phyloP scores from a whole-genome alignment of 345 rosid genomes.

The Hibiscus mutabilis region DNA sequence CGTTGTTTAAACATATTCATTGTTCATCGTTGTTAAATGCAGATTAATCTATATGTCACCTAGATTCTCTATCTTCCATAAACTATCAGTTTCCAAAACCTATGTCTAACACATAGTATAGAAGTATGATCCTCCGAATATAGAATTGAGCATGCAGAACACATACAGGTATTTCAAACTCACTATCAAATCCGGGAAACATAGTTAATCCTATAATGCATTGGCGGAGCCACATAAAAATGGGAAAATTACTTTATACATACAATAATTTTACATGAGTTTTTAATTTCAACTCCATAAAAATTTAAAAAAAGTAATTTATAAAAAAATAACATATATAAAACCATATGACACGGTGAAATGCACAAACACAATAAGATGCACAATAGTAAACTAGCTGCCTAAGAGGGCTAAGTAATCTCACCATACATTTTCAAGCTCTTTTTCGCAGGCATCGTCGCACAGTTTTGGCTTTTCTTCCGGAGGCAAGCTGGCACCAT shows the following conservation, averaged over 20 bases:
- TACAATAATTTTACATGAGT: too few species aligned
- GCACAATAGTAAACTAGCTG: background rate
- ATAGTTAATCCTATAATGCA: background rate
- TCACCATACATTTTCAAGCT: constrained; percentile 99
- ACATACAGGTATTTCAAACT: background rate
- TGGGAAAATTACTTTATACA: too few species aligned
- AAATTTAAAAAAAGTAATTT: too few species aligned
- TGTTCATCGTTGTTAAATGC: background rate
- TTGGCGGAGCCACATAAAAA: too few species aligned
- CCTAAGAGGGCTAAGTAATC: constrained; percentile 37
- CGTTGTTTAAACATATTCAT: background rate
- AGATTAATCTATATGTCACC: background rate
- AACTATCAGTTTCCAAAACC: background rate
- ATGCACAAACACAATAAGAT: background rate
- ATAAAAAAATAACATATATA: too few species aligned
- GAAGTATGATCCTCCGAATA: background rate
- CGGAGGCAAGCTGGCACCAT: constrained; percentile 82
- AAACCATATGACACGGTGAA: background rate
- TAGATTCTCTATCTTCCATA: background rate
- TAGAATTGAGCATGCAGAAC: background rate
- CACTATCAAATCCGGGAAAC: background rate
- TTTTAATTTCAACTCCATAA: too few species aligned
- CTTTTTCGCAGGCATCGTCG: constrained; percentile 70
- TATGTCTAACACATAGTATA: background rate
- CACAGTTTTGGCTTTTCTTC: constrained; percentile 75